phyloP scores from a whole-genome alignment of 2,329 filamentous ascomycete species.

The Botrytis porri region DNA sequence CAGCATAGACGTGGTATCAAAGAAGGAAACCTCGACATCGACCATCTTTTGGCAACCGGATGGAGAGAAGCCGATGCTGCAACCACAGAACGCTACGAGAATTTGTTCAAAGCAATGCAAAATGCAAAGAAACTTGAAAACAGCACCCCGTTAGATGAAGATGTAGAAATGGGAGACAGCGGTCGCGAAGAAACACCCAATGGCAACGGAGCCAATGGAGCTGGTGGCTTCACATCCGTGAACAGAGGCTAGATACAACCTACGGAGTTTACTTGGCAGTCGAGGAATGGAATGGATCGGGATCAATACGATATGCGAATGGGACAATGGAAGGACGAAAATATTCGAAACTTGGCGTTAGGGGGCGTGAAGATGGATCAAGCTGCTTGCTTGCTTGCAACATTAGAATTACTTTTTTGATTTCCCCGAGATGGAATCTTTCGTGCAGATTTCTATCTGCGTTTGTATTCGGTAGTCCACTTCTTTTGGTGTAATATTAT shows the following conservation, averaged over 20 bases:
- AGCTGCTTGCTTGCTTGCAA: constrained; percentile 1
- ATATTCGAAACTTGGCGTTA: constrained; percentile 13
- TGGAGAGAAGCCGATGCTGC: constrained; percentile 31
- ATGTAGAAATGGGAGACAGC: constrained; percentile 38
- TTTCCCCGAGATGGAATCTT: not conserved
- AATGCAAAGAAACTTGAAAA: constrained; percentile 18
- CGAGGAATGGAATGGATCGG: constrained; percentile 7
- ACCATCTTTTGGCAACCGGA: constrained; percentile 31
- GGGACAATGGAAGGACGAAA: not conserved
- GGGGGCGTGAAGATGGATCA: not conserved
- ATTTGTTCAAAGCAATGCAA: not conserved
- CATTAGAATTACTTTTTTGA: constrained; percentile 3
- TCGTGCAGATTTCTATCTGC: not conserved
- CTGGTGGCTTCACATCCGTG: constrained; percentile 36
- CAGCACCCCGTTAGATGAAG: constrained; percentile 30
- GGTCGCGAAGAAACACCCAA: constrained; percentile 30
- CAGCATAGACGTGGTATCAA: constrained; percentile 31
- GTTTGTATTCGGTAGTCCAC: not conserved
- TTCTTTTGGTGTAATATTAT: constrained; percentile 9
- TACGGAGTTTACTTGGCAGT: constrained; percentile 15
- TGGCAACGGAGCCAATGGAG: constrained; percentile 20
- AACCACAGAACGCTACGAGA: constrained; percentile 9
- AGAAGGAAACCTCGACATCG: constrained; percentile 34
- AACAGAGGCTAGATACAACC: constrained; percentile 27
- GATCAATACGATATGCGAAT: not conserved